phyloP scores from a whole-genome alignment of 768 basidiomycete genomes.

The Mycena vulgaris region DNA sequence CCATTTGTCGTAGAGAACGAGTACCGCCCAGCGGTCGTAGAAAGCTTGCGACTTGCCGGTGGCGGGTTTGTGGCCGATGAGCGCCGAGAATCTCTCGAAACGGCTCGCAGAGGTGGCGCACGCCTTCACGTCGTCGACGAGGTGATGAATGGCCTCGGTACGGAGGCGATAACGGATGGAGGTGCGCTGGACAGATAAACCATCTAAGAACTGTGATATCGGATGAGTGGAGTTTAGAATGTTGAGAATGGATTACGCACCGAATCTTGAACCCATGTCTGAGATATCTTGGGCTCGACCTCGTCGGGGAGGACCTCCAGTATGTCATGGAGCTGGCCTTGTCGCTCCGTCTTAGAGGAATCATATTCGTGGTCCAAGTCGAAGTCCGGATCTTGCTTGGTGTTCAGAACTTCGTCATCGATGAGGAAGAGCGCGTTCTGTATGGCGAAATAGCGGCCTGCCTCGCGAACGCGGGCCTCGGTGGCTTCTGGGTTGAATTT shows the following conservation, averaged over 20 bases:
- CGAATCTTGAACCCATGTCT: background rate
- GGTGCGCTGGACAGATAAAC: background rate
- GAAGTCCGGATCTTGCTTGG: background rate
- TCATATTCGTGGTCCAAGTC: background rate
- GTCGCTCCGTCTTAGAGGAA: background rate
- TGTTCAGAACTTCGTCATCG: background rate
- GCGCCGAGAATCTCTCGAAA: background rate
- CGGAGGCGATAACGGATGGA: background rate
- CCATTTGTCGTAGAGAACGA: background rate
- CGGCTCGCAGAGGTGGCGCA: background rate
- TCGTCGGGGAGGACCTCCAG: background rate
- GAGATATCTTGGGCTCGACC: background rate
- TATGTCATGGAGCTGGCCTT: constrained; percentile 1
- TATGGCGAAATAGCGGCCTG: background rate
- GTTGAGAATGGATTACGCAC: background rate
- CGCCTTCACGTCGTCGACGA: background rate
- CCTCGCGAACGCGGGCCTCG: constrained; percentile 4
- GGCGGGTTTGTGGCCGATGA: background rate
- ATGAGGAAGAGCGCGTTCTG: background rate
- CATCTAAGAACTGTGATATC: background rate
- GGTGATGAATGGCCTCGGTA: background rate
- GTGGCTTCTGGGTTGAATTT: background rate
- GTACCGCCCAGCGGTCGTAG: background rate
- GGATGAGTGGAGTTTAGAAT: background rate
- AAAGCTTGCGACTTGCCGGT: background rate